Evolutionary conservation across 179 eudicot genomes (phyloP).

Genomic region (Pouteria campechiana): DNA sequence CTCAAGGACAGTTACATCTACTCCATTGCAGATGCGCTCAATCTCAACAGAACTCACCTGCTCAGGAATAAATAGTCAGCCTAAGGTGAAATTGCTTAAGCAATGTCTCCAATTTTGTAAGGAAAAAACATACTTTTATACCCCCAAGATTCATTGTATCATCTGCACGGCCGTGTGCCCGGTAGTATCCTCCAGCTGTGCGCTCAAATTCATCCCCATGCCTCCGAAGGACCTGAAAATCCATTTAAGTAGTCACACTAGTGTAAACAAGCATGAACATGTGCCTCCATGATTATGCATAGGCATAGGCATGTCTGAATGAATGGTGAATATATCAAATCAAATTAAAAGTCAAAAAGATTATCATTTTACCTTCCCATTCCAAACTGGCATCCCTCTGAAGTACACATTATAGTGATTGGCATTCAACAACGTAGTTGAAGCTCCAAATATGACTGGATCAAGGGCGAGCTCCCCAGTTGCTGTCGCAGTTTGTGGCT

Average conservation of each 20-base stretch:
- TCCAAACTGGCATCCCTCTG: slow-evolving; percentile 79
- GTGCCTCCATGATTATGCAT: no score
- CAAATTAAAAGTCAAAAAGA: slow-evolving; percentile 1
- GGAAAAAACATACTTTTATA: slow-evolving; percentile 51
- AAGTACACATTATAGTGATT: slow-evolving; percentile 80
- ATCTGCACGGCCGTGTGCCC: slow-evolving; percentile 99
- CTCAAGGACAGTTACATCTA: slow-evolving; percentile 49
- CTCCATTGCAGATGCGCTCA: slow-evolving; percentile 71
- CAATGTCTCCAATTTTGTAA: neutral
- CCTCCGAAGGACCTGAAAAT: slow-evolving; percentile 78
- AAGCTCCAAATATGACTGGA: slow-evolving; percentile 84
- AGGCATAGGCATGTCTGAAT: no score
- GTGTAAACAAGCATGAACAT: neutral
- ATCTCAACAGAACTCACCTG: slow-evolving; percentile 96
- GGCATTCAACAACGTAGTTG: slow-evolving; percentile 71
- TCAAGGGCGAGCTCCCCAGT: slow-evolving; percentile 88
- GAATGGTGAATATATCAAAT: no score
- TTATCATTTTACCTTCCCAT: slow-evolving; percentile 52
- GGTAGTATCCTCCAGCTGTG: slow-evolving; percentile 71
- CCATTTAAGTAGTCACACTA: no score
- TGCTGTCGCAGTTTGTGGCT: slow-evolving; percentile 61
- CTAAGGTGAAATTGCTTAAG: neutral
- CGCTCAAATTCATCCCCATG: slow-evolving; percentile 95
- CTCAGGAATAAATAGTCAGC: neutral
- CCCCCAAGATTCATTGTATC: slow-evolving; percentile 99